These are phyloP conservation scores for Phytophthora citricola DNA, from an alignment of 352 stramenopile genomes.

Conservation along the genomic window DNA sequence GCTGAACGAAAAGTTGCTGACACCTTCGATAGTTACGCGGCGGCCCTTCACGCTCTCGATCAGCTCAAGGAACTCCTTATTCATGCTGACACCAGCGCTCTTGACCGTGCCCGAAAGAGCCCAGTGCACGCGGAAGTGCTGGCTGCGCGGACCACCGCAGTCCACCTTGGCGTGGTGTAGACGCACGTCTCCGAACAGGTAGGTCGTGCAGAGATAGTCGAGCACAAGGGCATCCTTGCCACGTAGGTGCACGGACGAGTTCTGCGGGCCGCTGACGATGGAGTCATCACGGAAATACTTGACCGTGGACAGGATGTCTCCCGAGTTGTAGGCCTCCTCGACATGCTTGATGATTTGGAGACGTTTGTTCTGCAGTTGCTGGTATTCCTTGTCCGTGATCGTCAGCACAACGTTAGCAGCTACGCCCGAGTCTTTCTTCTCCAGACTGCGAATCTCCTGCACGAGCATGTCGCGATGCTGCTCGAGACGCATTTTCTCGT, in stretches of 20 bases:
- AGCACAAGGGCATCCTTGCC: constrained; percentile 86
- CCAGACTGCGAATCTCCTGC: constrained; percentile 84
- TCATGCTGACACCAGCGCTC: constrained; percentile 83
- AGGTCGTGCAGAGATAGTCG: constrained; percentile 89
- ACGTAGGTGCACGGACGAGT: constrained; percentile 83
- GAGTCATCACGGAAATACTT: constrained; percentile 89
- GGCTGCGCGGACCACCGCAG: constrained; percentile 79
- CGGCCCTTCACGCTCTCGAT: constrained; percentile 85
- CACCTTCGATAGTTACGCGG: constrained; percentile 82
- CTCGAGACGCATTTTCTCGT: constrained; percentile 89
- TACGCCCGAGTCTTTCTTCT: constrained; percentile 75
- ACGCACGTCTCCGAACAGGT: constrained; percentile 79
- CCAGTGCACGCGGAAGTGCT: constrained; percentile 90
- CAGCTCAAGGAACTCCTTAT: constrained; percentile 88
- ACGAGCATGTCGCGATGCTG: constrained; percentile 88
- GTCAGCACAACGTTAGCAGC: constrained; percentile 57
- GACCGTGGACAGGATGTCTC: constrained; percentile 78
- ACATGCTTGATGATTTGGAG: constrained; percentile 85
- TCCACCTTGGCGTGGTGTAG: constrained; percentile 85
- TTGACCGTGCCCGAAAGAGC: constrained; percentile 79
- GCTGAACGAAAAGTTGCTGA: constrained; percentile 90
- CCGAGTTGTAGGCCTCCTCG: constrained; percentile 82
- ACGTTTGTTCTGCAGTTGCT: constrained; percentile 75
- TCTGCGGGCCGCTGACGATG: constrained; percentile 87
- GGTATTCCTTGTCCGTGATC: constrained; percentile 85